Conservation (phyloP, 164 flowering plant species). For the Echeveria elegans region DNA sequence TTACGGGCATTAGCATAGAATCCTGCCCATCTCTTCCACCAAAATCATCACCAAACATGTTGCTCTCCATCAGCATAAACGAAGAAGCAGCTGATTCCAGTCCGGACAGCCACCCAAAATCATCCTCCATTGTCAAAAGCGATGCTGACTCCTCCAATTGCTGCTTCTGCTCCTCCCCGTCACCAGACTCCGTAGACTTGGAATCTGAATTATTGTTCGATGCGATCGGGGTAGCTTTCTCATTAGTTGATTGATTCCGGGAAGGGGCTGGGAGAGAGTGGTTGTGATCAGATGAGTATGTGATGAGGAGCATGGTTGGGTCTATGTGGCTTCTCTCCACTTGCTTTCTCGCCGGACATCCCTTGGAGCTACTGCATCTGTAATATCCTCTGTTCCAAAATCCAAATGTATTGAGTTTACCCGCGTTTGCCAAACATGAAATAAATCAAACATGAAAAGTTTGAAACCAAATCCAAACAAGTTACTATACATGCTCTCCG, state of each 20-base stretch:
- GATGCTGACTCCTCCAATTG: conserved; percentile 21
- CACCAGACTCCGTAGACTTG: not conserved
- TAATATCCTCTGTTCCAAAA: conserved; percentile 57
- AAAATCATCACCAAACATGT: conserved; percentile 23
- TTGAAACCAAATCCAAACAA: too few species aligned
- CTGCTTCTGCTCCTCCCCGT: conserved; percentile 12
- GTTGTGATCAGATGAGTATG: conserved; percentile 84
- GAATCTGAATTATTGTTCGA: not conserved
- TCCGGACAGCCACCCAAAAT: conserved; percentile 38
- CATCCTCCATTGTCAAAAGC: conserved; percentile 7
- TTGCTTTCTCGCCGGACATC: conserved; percentile 92
- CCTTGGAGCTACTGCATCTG: conserved; percentile 83
- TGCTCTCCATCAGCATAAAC: conserved; percentile 39
- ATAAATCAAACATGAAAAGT: not conserved
- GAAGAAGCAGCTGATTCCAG: conserved; percentile 35
- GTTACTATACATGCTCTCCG: too few species aligned
- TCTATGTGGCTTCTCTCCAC: conserved; percentile 77
- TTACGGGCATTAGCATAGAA: conserved; percentile 28
- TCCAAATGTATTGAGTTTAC: not conserved
- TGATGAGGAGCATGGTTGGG: conserved; percentile 67
- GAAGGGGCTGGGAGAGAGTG: conserved; percentile 55
- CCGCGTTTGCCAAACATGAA: not conserved
- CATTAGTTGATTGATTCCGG: conserved; percentile 17
- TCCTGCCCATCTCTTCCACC: conserved; percentile 31
- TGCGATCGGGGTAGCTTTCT: not conserved